Percentiles rank a stretch among this genome's conserved stretches.
These are phyloP conservation scores for Phytophthora foliorum DNA, from an alignment of 352 stramenopile species.

Conservation along the genomic window DNA sequence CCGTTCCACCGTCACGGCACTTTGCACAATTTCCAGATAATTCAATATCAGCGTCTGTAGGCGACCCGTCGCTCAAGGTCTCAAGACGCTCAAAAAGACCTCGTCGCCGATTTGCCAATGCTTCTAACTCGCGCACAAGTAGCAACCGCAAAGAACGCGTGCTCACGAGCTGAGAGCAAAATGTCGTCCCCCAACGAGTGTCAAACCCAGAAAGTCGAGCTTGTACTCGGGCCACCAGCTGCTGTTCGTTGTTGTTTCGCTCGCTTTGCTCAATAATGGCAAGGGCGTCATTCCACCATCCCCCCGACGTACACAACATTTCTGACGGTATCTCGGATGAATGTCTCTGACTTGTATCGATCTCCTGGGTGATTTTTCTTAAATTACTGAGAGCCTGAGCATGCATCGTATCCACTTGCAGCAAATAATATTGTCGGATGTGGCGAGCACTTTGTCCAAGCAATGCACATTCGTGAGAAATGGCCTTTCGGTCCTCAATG, in stretches of 20 bases:
- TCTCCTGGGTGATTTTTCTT: slow-evolving; percentile 3
- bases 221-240: slow-evolving; percentile 55
- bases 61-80: slow-evolving; percentile 46
- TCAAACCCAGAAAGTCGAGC: slow-evolving; percentile 52
- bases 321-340: slow-evolving; percentile 2
- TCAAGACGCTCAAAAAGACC: slow-evolving; percentile 47
- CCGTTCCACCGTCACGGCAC: slow-evolving; percentile 65
- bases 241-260: slow-evolving; percentile 19
- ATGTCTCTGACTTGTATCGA: slow-evolving; percentile 20
- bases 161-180: slow-evolving; percentile 58
- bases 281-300: slow-evolving; percentile 66
- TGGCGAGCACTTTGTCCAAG: slow-evolving; percentile 41
- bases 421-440: slow-evolving; percentile 58
- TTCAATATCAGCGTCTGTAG: slow-evolving; percentile 58
- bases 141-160: slow-evolving; percentile 55
- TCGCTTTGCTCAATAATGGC: slow-evolving; percentile 38
- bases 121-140: slow-evolving; percentile 62
- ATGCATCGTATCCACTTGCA: slow-evolving; percentile 55
- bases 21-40: slow-evolving; percentile 74
- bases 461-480: slow-evolving; percentile 47
- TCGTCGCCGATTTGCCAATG: slow-evolving; percentile 45
- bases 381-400: slow-evolving; percentile 32
- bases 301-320: slow-evolving; percentile 48
- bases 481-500: slow-evolving; percentile 13
- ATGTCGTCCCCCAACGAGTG: slow-evolving; percentile 57